Base-by-base conservation (phyloP, 2,329 filamentous ascomycete species). In the Aquanectria penicillioides region DNA sequence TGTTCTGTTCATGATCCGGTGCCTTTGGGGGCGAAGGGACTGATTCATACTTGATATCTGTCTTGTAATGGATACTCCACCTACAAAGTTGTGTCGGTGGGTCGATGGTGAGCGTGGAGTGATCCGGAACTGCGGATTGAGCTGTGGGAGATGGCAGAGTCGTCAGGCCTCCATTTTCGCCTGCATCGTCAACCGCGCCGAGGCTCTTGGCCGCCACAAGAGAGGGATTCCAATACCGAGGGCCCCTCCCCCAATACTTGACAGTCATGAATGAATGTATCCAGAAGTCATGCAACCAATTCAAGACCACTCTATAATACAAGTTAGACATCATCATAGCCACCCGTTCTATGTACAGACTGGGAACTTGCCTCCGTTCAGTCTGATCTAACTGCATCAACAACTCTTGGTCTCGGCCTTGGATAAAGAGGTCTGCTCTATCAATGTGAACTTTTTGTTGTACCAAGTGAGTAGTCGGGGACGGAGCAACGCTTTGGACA, bases 211-310 rank as follows among this genome's bases (percentile, higher is more conserved):
- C 15, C 6, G 46, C 31, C 28, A 15, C 33, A 28, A 3, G 51
- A n/a, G n/a, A n/a, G n/a, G n/a, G n/a, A n/a, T n/a, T 46, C 44
- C 57, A 56, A 8, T 2, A 36, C 2, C 13, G 10, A 8, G 50
- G 51, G 3, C 51, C 51, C 33, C 25, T 56, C 1, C 51, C 46
- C 57, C 57, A 57, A 12, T 50, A 56, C 34, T 60, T 60, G 3
- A 52, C 46, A 2, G 46, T 57, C 31, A 50, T 43, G 26, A 47
- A 60, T 10, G 44, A 44, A 22, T 57, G 46, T 10, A 60, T 56
- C 28, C 15, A 60, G n/a, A 65, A 61, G n/a, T 65, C 53, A 7
- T 66, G 59, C 8, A 66, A 54, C 17, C 63, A 65, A 11, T 65
- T 12, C 9, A 61, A 31, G 17, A 51, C 37, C 2, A 26, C 43